These are phyloP conservation scores for Schizophyllum amplum DNA, from an alignment of 1,284 basidiomycete genomes.

Conservation along the genomic window DNA sequence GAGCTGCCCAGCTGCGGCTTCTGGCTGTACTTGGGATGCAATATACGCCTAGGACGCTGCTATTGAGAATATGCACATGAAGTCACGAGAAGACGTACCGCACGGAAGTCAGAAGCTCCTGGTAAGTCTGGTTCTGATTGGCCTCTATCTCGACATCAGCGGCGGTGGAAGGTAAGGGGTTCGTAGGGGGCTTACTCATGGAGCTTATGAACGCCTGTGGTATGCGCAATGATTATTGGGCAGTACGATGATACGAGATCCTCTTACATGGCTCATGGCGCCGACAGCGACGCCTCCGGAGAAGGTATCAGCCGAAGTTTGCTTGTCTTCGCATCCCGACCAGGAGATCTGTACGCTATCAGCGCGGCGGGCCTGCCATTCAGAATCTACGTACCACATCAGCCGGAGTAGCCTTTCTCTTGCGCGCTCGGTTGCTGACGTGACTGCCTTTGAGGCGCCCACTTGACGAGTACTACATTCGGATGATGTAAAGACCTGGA, in stretches of 20 bases:
- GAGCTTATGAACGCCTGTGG: conserved; percentile 63
- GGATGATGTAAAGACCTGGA: background rate
- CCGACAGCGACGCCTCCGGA: conserved; percentile 48
- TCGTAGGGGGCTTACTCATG: conserved; percentile 32
- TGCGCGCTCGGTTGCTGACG: conserved; percentile 27
- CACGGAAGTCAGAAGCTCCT: conserved; percentile 62
- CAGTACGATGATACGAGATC: conserved; percentile 13
- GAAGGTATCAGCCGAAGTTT: conserved; percentile 59
- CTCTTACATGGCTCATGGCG: conserved; percentile 58
- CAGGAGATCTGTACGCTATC: conserved; percentile 41
- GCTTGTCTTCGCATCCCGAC: conserved; percentile 73
- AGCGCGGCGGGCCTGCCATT: conserved; percentile 10
- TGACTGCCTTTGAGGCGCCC: conserved; percentile 47
- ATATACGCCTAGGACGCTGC: conserved; percentile 32
- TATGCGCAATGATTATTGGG: background rate
- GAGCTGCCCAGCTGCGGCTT: conserved; percentile 74
- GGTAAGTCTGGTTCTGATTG: conserved; percentile 67
- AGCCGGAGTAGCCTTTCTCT: conserved; percentile 28
- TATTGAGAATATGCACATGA: background rate
- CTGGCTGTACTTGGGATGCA: conserved; percentile 64
- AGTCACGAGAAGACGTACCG: conserved; percentile 30
- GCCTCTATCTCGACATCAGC: conserved; percentile 26
- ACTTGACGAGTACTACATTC: conserved; percentile 48
- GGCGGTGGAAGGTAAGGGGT: conserved; percentile 1
- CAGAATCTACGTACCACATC: conserved; percentile 37